Evolutionary conservation across 108 stramenopile species (phyloP).

Genomic region (Cyclotella atomus): DNA sequence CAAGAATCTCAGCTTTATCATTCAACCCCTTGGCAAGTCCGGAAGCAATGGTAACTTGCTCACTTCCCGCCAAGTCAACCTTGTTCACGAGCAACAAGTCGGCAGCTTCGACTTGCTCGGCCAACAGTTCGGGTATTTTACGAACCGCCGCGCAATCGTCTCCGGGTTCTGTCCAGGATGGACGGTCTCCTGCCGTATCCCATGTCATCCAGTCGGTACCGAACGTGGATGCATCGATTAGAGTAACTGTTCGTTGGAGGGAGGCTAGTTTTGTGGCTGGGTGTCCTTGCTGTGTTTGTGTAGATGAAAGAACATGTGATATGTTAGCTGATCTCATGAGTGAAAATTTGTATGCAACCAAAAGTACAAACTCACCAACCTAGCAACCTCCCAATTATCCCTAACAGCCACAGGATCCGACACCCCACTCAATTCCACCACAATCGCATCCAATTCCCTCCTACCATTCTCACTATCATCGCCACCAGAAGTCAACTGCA

Average conservation of each 20-base stretch:
- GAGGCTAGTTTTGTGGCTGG: constrained; percentile 71
- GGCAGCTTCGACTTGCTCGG: constrained; percentile 95
- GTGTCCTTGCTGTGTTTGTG: constrained; percentile 45
- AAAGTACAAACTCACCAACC: too few relatives aligned
- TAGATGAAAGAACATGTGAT: neutral
- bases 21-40: constrained; percentile 75
- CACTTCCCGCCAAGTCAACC: constrained; percentile 82
- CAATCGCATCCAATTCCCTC: constrained; percentile 83
- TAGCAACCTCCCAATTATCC: constrained; percentile 81
- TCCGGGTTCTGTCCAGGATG: constrained; percentile 62
- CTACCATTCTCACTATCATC: too few relatives aligned
- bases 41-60: constrained; percentile 61
- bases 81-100: constrained; percentile 96
- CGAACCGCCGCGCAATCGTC: constrained; percentile 62
- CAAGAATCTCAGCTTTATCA: constrained; percentile 48
- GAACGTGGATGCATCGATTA: constrained; percentile 90
- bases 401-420: constrained; percentile 91
- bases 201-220: constrained; percentile 90
- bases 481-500: constrained; percentile 39
- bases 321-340: too few relatives aligned
- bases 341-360: too few relatives aligned
- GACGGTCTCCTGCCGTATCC: constrained; percentile 66
- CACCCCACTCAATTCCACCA: constrained; percentile 94
- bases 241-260: constrained; percentile 80
- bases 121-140: constrained; percentile 84